phyloP scores from a whole-genome alignment of 2,329 filamentous ascomycete genomes.

The Cryphonectria radicalis region DNA sequence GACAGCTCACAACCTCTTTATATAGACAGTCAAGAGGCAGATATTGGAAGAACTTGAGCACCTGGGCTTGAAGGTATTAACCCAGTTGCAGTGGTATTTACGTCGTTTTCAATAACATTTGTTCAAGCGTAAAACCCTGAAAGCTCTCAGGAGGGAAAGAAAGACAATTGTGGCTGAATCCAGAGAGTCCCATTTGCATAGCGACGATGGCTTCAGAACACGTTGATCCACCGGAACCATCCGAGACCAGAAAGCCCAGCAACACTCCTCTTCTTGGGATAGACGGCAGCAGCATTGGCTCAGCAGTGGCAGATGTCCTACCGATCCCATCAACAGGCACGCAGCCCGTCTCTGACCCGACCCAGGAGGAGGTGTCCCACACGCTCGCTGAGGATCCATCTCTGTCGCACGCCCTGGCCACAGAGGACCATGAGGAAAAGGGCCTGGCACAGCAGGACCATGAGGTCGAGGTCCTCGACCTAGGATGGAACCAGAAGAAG shows the following conservation, averaged over 20 bases:
- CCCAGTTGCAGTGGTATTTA: too few species aligned
- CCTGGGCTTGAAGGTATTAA: too few species aligned
- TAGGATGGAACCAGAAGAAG: slow-evolving; percentile 71
- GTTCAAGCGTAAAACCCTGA: too few species aligned
- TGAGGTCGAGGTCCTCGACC: slow-evolving; percentile 62
- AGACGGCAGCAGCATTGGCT: slow-evolving; percentile 29
- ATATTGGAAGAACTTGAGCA: not conserved
- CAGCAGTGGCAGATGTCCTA: slow-evolving; percentile 38
- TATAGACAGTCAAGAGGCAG: not conserved
- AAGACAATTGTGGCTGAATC: too few species aligned
- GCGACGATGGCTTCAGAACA: slow-evolving; percentile 8
- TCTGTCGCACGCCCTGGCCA: slow-evolving; percentile 49
- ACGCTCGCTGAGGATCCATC: slow-evolving; percentile 39
- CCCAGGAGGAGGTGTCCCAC: slow-evolving; percentile 32
- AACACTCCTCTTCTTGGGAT: slow-evolving; percentile 30
- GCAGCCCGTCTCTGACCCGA: slow-evolving; percentile 38
- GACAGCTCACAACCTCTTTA: not conserved
- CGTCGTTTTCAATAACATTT: too few species aligned
- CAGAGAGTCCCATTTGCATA: not conserved
- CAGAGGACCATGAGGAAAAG: slow-evolving; percentile 47
- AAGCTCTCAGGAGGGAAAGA: too few species aligned
- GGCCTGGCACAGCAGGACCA: slow-evolving; percentile 53
- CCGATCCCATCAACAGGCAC: slow-evolving; percentile 39
- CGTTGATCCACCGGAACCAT: not conserved
- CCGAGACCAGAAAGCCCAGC: slow-evolving; percentile 8